Base-by-base conservation (phyloP, 345 rosid genomes). In the Sisymbrium irio region DNA sequence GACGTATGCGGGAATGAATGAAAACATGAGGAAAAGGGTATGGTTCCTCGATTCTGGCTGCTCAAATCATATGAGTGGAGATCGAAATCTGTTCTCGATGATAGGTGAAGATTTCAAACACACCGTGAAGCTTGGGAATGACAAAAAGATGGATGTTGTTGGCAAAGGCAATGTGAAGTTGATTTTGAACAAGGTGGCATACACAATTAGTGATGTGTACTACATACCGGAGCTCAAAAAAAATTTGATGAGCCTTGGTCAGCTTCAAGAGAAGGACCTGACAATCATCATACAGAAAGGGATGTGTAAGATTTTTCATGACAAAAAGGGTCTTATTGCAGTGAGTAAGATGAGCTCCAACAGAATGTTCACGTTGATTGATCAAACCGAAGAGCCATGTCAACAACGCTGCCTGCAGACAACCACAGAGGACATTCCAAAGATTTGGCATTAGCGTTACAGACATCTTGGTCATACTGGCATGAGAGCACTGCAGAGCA, bases 101-200 rank as follows among this genome's bases (percentile, higher is more conserved):
- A 1, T 42, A 18, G 6, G 14, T 5, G 8, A 1, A 1, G 14
- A 6, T 0, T 42, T 42, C 46, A 42, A 14, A 1, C 46, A 42
- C 1, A 1, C 18, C 0, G 46, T 42, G 0, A 42, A 42, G 0
- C 3, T 42, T 5, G 46, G 18, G 2, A 42, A 42, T 0, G 18
- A 42, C 0, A 42, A 42, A 2, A 42, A 18, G 8, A 1, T 42
- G 18, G 18, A 42, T 7, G 46, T 42, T 0, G 8, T 42, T 5
- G 46, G 46, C 2, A 42, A 42, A 0, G 18, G 46, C 5, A 42
- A 2, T 1, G 46, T 14, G 3, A 42, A n/a, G 18, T 3, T 42
- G 1, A 0, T 1, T 0, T 1, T 42, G 0, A 42, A 14, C 15
- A 1, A 2, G 0, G 7, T 2, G 0, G 46, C 0, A 1, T 42